phyloP scores from a whole-genome alignment of 306 rosid species.

The Casuarina equisetifolia region DNA sequence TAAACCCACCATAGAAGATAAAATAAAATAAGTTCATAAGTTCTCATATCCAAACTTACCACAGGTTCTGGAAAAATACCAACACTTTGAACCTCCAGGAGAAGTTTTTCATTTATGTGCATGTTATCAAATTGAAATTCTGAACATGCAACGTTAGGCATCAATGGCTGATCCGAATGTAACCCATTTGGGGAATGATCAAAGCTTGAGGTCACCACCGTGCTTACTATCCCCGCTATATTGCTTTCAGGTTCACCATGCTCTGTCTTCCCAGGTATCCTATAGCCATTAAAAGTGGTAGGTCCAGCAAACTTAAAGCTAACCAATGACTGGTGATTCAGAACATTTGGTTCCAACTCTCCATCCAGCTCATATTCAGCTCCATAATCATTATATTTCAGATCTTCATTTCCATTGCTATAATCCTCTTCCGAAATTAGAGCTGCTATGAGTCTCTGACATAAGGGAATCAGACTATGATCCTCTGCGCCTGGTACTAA shows the following conservation, averaged over 20 bases:
- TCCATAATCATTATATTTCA: constrained; percentile 53
- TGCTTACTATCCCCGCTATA: constrained; percentile 39
- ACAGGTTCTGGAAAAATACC: constrained; percentile 72
- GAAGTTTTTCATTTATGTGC: constrained; percentile 75
- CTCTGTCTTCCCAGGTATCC: constrained; percentile 45
- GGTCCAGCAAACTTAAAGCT: constrained; percentile 62
- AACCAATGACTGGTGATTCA: constrained; percentile 44
- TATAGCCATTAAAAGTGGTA: constrained; percentile 64
- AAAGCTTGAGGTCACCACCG: constrained; percentile 46
- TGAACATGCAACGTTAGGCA: constrained; percentile 53
- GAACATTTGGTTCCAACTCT: constrained; percentile 54
- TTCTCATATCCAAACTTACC: constrained; percentile 52
- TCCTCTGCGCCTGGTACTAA: constrained; percentile 49
- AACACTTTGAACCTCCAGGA: constrained; percentile 88
- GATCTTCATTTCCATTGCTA: constrained; percentile 58
- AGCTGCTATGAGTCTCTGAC: constrained; percentile 86
- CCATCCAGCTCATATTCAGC: constrained; percentile 65
- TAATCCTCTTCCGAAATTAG: constrained; percentile 84
- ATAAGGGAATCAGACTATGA: constrained; percentile 65
- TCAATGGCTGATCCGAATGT: constrained; percentile 46
- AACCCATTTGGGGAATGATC: constrained; percentile 58
- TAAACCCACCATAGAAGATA: constrained; percentile 11
- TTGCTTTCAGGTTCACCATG: constrained; percentile 56
- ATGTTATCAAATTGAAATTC: constrained; percentile 71
- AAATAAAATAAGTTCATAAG: constrained; percentile 3